Evolutionary conservation across 371 early-diverging fungal genomes (phyloP).

Genomic region (Mucor saturninus): DNA sequence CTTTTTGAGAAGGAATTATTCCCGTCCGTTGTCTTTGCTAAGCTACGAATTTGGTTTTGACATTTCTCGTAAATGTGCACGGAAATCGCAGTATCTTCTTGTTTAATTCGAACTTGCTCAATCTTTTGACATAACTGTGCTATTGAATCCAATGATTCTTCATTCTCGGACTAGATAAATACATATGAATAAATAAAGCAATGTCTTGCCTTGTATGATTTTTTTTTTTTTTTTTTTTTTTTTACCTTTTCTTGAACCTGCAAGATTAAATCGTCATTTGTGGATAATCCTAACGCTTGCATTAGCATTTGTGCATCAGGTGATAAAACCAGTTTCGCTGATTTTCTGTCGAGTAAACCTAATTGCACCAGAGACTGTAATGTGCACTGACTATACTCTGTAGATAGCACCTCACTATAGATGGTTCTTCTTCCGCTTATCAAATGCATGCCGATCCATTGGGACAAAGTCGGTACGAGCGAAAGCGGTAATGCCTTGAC

Average conservation of each 20-base stretch:
- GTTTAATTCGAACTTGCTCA: conserved; percentile 30
- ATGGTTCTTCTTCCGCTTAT: conserved; percentile 45
- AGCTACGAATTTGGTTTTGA: conserved; percentile 35
- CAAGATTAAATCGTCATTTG: conserved; percentile 32
- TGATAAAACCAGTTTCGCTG: conserved; percentile 30
- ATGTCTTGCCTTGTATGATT: background rate
- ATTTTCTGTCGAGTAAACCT: conserved; percentile 25
- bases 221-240: background rate
- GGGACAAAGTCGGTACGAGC: conserved; percentile 30
- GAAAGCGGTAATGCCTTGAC: conserved; percentile 30
- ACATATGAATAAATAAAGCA: no score
- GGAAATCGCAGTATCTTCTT: conserved; percentile 18
- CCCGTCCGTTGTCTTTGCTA: conserved; percentile 22
- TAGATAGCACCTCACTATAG: conserved; percentile 40
- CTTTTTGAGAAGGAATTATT: conserved; percentile 27
- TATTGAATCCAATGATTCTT: conserved; percentile 7
- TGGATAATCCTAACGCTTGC: conserved; percentile 34
- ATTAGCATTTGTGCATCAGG: conserved; percentile 40
- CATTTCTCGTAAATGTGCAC: conserved; percentile 34
- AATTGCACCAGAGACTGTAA: conserved; percentile 20
- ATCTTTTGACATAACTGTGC: conserved; percentile 32
- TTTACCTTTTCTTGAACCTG: conserved; percentile 1
- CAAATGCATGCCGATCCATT: conserved; percentile 45
- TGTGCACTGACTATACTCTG: conserved; percentile 31
- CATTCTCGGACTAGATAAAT: background rate